Evolutionary conservation across 2,329 filamentous ascomycete genomes (phyloP).

Genomic region (Ophiobolus disseminans): DNA sequence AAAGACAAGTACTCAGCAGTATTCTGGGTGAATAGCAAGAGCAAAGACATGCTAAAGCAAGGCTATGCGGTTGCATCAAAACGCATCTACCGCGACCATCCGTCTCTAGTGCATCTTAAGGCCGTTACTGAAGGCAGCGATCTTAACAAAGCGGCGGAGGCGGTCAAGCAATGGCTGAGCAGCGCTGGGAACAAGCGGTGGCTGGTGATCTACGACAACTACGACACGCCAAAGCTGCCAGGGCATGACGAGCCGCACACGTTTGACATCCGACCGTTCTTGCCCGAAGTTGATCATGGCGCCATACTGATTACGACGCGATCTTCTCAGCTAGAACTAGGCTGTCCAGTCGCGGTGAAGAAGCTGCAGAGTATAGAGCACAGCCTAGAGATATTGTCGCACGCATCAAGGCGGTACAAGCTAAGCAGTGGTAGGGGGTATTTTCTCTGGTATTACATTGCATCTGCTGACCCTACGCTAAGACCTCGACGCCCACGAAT

Average conservation of each 20-base stretch:
- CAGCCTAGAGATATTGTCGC: constrained; percentile 3
- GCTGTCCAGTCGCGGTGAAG: constrained; percentile 7
- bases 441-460: no score
- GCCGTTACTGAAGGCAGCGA: background rate
- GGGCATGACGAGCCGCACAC: no score
- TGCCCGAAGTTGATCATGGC: constrained; percentile 6
- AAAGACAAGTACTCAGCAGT: background rate
- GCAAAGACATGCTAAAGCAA: background rate
- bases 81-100: background rate
- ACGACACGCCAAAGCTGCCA: no score
- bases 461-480: no score
- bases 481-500: constrained; percentile 33
- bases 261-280: no score
- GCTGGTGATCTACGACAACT: no score
- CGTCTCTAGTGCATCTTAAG: background rate
- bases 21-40: background rate
- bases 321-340: constrained; percentile 5
- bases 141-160: background rate
- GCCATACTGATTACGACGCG: constrained; percentile 13
- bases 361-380: constrained; percentile 8
- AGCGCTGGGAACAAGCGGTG: background rate
- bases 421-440: no score
- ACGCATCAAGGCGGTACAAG: constrained; percentile 7
- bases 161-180: background rate
- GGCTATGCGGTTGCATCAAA: background rate